Base-by-base conservation (phyloP, 345 rosid genomes). In the Excoecaria agallocha region DNA sequence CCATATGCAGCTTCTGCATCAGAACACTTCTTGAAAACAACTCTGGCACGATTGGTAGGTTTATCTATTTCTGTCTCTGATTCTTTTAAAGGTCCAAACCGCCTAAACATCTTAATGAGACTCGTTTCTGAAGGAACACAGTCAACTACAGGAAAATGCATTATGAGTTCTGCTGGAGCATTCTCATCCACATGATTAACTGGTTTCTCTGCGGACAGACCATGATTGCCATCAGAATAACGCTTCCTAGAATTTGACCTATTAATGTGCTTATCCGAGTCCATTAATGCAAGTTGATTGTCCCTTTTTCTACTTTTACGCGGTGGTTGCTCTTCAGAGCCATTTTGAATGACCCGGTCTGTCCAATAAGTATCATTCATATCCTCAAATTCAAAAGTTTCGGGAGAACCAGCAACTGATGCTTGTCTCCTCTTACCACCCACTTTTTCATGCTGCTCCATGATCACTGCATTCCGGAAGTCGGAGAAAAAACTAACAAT, bases 351-450 rank as follows among this genome's bases (percentile, higher is more conserved):
- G 71, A 92, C 84, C 74, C 91, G 87, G 85, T 92, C 94, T 51
- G 95, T 94, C 98, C 98, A 94, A 66, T 90, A 94, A 69, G 97
- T 90, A 77, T 94, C 98, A 54, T 80, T 89, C 93, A 85, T 86
- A 79, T 94, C 97, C 82, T 91, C 98, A 78, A 92, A 94, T 80
- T 92, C 97, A 76, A 91, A 94, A 74, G 97, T 86, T 83, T 87
- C 95, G 1, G 96, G 81, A 72, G 82, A 79, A 68, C 85, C 90
- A 70, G 68, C 75, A 30, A 69, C 60, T n/a, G 81, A 65, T 73
- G 71, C 83, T 78, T 76, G 83, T 73, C 77, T 82, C 83, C 89
- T 86, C 81, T 89, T 89, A 43, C 82, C 85, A 63, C 80, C 70
- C 20, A 39, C 66, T 74, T 80, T 85, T 30, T 84, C 93, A 66